Conservation (phyloP, 208 protist genomes). For the Blastocrithidia nonstop region DNA sequence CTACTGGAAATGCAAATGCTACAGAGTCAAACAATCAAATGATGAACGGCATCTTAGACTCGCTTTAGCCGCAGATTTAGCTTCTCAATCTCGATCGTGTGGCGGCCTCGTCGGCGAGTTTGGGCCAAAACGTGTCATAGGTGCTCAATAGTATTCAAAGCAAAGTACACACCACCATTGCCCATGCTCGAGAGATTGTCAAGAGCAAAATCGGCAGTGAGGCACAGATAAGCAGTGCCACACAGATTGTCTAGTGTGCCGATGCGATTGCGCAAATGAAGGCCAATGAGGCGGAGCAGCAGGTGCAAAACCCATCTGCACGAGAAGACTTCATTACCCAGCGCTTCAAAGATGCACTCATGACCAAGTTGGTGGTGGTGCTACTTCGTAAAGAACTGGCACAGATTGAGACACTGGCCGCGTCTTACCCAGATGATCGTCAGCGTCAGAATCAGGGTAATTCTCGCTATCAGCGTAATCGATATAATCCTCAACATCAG, state of each 20-base stretch:
- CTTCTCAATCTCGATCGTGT: constrained; percentile 63
- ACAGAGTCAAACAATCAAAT: too few relatives aligned
- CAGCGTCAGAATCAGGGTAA: constrained; percentile 4
- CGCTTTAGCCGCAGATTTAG: constrained; percentile 17
- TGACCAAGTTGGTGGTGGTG: constrained; percentile 58
- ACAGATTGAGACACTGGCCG: constrained; percentile 37
- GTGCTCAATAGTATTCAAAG: constrained; percentile 16
- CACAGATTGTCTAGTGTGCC: constrained; percentile 7
- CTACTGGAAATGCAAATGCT: too few relatives aligned
- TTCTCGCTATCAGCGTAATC: constrained; percentile 5
- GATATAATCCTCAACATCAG: constrained; percentile 8
- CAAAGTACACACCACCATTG: constrained; percentile 11
- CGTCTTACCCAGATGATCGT: constrained; percentile 17
- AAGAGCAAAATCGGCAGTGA: too few relatives aligned
- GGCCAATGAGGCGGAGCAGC: constrained; percentile 22
- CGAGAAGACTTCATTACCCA: constrained; percentile 60
- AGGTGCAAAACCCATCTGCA: constrained; percentile 16
- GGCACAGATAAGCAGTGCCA: too few relatives aligned
- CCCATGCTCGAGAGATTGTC: constrained; percentile 8
- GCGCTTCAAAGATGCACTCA: constrained; percentile 68
- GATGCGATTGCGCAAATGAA: constrained; percentile 18
- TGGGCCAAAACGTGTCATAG: constrained; percentile 11
- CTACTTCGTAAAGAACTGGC: constrained; percentile 35
- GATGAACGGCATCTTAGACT: constrained; percentile 27
- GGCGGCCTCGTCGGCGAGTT: constrained; percentile 16